Evolutionary conservation across 2,329 filamentous ascomycete genomes (phyloP), one percentile per base, ranked within the genome.

Genomic region (Diplodia scrobiculata): DNA sequence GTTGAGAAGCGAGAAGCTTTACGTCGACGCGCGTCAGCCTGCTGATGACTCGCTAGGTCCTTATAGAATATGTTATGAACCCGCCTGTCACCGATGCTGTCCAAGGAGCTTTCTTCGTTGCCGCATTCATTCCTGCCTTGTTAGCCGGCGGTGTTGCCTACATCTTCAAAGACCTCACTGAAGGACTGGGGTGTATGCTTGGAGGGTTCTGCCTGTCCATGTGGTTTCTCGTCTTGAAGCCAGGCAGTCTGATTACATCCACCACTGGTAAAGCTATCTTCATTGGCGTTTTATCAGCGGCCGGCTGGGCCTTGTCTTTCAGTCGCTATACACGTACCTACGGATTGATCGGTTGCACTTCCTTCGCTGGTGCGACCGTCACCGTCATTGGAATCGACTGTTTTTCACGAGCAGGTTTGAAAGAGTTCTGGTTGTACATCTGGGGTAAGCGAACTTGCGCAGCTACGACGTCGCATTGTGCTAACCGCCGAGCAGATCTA

Each of bases 351-450:
- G 81, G 81, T 13, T 86, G 86, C 55, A 92, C 92, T 13, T 86
- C 93, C 0, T 96, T 97, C 73, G 84, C 87, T 4, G 94, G 94
- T 7, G 89, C 92, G 3, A 97, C 92, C 0, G 86, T 86, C 2
- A 83, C 89, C 0, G 85, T 96, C 14, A 78, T 98, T 2, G 94
- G 94, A 2, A 90, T 98, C 67, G 94, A 98, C 75, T 96, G 92
- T 77, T 96, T 94, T 72, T 94, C 89, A 72, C 84, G 87, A 68
- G 92, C 92, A n/a, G 94, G 94, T 0, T 80, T 96, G 71, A 97
- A 97, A 76, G 94, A 98, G 76, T 97, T 97, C 71, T 98, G 94
- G 94, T 84, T 91, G 5, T 98, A 96, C 75, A 83, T 96, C 45
- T 98, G 94, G 94, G 81, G 84, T 86, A 75, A 76, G 83, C 75